These are phyloP conservation scores for Candida takata DNA, from an alignment of 805 yeast species.

Conservation along the genomic window DNA sequence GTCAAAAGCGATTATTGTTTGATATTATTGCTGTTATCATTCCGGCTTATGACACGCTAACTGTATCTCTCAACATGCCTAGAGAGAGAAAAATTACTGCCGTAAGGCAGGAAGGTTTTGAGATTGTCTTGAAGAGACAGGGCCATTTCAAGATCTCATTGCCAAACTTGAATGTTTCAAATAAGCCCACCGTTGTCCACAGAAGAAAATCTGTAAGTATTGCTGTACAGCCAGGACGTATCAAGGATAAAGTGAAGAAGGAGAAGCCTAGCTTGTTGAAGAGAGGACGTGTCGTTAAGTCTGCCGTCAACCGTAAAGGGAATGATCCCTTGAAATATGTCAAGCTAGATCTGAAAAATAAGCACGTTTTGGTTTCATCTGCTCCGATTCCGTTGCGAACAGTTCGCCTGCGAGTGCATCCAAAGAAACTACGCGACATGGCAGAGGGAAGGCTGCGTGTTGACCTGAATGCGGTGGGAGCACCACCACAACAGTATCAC, in stretches of 20 bases:
- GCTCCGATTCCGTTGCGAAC: conserved; percentile 29
- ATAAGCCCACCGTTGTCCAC: neutral
- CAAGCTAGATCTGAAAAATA: conserved; percentile 30
- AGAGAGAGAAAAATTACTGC: conserved; percentile 62
- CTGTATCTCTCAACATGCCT: conserved; percentile 63
- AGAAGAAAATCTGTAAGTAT: neutral
- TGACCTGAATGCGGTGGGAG: neutral
- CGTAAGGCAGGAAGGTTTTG: conserved; percentile 42
- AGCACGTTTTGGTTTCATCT: conserved; percentile 34
- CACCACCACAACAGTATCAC: neutral
- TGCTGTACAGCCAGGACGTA: neutral
- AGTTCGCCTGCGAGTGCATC: conserved; percentile 7
- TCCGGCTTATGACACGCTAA: conserved; percentile 49
- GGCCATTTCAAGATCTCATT: conserved; percentile 23
- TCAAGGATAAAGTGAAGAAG: neutral
- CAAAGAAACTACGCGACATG: conserved; percentile 1
- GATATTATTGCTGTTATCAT: conserved; percentile 61
- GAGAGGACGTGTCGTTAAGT: conserved; percentile 3
- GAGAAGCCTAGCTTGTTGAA: neutral
- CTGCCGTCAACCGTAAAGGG: conserved; percentile 16
- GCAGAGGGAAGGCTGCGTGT: neutral
- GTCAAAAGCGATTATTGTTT: conserved; percentile 55
- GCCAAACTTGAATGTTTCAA: conserved; percentile 8
- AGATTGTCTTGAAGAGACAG: conserved; percentile 54
- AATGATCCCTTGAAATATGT: conserved; percentile 35